phyloP scores from a whole-genome alignment of 163 green algal genomes.

The Volvox carteri region DNA sequence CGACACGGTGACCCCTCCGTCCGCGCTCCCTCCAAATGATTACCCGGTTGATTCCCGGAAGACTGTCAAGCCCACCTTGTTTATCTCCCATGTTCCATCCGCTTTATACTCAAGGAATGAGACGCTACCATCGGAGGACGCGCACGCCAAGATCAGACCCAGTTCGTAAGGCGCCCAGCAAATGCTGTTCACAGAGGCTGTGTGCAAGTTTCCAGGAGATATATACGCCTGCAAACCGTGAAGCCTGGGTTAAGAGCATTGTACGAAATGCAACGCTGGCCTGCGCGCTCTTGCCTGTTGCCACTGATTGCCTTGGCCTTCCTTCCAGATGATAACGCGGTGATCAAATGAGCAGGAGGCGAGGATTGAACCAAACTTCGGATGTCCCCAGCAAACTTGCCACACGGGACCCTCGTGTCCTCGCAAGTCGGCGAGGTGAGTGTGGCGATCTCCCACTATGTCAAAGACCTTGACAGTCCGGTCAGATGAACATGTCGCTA shows the following conservation, averaged over 20 bases:
- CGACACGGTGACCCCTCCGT: no score
- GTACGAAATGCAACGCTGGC: background rate
- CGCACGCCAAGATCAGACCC: conserved; percentile 91
- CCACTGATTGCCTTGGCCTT: conserved; percentile 85
- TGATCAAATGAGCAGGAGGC: conserved; percentile 96
- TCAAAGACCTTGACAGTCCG: conserved; percentile 96
- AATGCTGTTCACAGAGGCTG: conserved; percentile 95
- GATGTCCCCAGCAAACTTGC: conserved; percentile 95
- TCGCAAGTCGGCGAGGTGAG: conserved; percentile 84
- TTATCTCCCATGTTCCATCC: conserved; percentile 78
- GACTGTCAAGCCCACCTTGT: conserved; percentile 76
- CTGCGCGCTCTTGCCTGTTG: conserved; percentile 61
- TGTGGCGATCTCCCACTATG: conserved; percentile 83
- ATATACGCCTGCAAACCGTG: conserved; percentile 70
- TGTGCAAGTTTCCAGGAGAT: conserved; percentile 82
- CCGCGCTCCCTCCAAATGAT: no score
- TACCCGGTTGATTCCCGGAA: no score
- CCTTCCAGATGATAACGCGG: conserved; percentile 96
- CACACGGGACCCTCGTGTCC: conserved; percentile 97
- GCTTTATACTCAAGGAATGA: conserved; percentile 85
- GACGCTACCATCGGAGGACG: conserved; percentile 92
- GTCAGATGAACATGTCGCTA: conserved; percentile 97
- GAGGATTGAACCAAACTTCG: conserved; percentile 95
- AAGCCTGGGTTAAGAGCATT: background rate
- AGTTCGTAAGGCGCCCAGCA: conserved; percentile 95